Evolutionary conservation across 2,329 filamentous ascomycete species (phyloP), one percentile per base, ranked within the genome.

Genomic region (Phialemonium atrogriseum): DNA sequence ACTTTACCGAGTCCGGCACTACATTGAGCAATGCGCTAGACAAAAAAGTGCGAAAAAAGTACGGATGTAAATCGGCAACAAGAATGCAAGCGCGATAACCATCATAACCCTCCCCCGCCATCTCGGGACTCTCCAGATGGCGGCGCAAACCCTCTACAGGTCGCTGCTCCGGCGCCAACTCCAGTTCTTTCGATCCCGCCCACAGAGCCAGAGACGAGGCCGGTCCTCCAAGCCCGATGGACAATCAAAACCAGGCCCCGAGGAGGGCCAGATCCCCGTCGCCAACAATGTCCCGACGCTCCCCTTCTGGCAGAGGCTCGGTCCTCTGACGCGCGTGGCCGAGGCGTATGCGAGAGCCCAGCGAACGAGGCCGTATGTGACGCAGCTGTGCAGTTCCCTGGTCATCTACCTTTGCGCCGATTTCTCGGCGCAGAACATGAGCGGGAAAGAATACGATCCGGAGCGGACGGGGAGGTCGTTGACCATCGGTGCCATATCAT

Each of bases 331-430:
- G 3, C 58, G 59, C 20, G 58, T 60, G 0, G 67, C 66, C 13
- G 55, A 67, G 41, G 68, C 68, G 0, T 94, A 91, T 51, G 77
- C 72, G 11, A 70, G 78, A 14, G 73, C 77, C 27, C 86, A 94
- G 58, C 64, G 73, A 31, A 69, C 71, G 30, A 66, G 79, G 30
- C 88, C 89, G 0, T 84, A 85, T 49, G 60, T 70, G n/a, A 93
- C 85, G 8, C 88, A 95, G 61, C 54, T 94, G 38, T 66, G 70
- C 42, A 86, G 75, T 45, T 77, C 82, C 24, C 56, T 94, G 27
- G 66, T 84, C 23, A 85, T 94, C 37, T 94, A 87, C 51, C 67
- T 88, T 23, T 70, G 75, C 30, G 84, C 82, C 7, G 87, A 94
- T 55, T 43, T 91, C 33, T 78, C 76, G 26, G 85, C 86, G 27